Conservation (phyloP, 2,329 filamentous ascomycete genomes). For the Colletotrichum sp. region DNA sequence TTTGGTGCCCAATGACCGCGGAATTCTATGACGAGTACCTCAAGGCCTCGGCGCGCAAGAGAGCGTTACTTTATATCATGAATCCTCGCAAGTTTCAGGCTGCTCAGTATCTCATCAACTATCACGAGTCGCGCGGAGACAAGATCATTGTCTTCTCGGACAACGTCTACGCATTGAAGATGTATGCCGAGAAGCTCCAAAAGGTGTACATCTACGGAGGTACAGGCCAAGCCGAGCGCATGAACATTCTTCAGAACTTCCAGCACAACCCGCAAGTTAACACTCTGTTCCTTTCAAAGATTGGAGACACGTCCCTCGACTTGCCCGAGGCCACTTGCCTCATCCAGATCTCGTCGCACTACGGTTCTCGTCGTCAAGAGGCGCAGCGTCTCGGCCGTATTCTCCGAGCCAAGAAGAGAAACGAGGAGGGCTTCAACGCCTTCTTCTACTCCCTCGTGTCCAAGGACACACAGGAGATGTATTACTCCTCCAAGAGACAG, state of each 20-base stretch:
- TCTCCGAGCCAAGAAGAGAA: conserved; percentile 90
- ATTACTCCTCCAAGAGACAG: conserved; percentile 94
- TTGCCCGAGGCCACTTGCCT: conserved; percentile 94
- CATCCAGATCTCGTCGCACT: conserved; percentile 97
- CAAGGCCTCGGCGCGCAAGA: conserved; percentile 60
- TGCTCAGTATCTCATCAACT: conserved; percentile 97
- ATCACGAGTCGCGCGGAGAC: conserved; percentile 92
- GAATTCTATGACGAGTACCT: conserved; percentile 98
- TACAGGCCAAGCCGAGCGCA: conserved; percentile 84
- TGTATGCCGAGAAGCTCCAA: conserved; percentile 81
- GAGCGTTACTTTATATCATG: conserved; percentile 82
- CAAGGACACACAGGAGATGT: conserved; percentile 98
- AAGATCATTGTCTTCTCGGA: conserved; percentile 99
- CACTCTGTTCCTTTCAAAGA: conserved; percentile 95
- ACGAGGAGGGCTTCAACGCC: conserved; percentile 98
- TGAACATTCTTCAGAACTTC: conserved; percentile 90
- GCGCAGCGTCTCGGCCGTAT: conserved; percentile 93
- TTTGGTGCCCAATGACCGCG: conserved; percentile 99
- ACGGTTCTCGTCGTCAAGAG: conserved; percentile 95
- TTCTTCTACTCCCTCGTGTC: conserved; percentile 98
- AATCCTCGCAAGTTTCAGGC: conserved; percentile 97
- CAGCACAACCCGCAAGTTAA: conserved; percentile 90
- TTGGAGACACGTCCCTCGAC: conserved; percentile 97
- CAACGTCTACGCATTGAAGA: conserved; percentile 90
- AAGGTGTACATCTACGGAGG: conserved; percentile 93